Evolutionary conservation across 495 filamentous ascomycete genomes (phyloP).

Genomic region (Penicillium mononematosum): DNA sequence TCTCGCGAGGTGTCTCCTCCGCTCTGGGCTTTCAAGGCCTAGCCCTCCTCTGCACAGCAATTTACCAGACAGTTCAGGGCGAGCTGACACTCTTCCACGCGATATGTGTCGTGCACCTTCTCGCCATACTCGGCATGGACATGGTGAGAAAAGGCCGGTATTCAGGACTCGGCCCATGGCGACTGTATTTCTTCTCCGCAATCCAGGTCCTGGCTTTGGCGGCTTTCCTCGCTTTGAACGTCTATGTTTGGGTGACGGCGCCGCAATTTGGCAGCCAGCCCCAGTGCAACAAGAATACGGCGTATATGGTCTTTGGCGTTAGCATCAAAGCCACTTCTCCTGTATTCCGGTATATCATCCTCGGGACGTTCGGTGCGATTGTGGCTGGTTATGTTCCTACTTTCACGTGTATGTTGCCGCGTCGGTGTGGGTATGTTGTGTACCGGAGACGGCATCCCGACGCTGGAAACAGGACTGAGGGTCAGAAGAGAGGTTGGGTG

Average conservation of each 20-base stretch:
- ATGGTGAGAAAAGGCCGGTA: constrained; percentile 24
- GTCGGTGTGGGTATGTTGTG: constrained; percentile 7
- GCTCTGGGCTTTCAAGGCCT: constrained; percentile 23
- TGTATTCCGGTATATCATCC: constrained; percentile 22
- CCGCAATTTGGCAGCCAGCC: constrained; percentile 20
- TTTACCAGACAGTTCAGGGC: constrained; percentile 21
- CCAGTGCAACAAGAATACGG: constrained; percentile 13
- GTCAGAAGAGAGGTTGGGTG: not conserved
- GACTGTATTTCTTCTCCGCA: constrained; percentile 14
- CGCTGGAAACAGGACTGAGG: constrained; percentile 6
- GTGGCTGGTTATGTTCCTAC: constrained; percentile 9
- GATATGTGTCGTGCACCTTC: constrained; percentile 21
- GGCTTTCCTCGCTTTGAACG: constrained; percentile 20
- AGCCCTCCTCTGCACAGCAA: constrained; percentile 22
- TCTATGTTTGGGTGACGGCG: constrained; percentile 21
- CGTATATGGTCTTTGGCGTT: constrained; percentile 21
- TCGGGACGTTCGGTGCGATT: constrained; percentile 10
- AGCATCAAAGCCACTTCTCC: constrained; percentile 20
- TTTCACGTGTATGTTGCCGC: constrained; percentile 18
- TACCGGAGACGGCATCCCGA: constrained; percentile 1
- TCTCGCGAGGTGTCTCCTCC: constrained; percentile 19
- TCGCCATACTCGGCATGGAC: constrained; percentile 17
- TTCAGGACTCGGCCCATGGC: constrained; percentile 18
- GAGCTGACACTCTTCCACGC: constrained; percentile 23
- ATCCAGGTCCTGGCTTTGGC: constrained; percentile 18